Conservation (phyloP, 306 rosid genomes). For the Calophaca sinica region DNA sequence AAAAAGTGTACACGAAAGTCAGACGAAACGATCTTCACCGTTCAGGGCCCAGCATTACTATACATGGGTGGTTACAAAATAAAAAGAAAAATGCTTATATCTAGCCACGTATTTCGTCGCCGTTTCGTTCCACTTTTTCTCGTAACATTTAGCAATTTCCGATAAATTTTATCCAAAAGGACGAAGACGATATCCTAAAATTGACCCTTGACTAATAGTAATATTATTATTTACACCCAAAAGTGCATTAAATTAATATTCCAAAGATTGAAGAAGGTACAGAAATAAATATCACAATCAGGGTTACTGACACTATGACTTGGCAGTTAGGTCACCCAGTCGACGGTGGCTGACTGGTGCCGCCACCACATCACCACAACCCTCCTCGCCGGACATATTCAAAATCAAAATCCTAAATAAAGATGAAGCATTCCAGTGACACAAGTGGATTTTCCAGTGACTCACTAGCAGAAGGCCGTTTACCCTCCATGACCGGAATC, state of each 20-base stretch:
- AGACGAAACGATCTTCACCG: too few relatives aligned
- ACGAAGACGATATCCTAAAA: too few relatives aligned
- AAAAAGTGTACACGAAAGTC: too few relatives aligned
- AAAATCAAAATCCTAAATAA: constrained; percentile 45
- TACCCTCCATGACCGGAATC: constrained; percentile 38
- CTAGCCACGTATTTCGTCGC: too few relatives aligned
- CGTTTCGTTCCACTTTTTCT: too few relatives aligned
- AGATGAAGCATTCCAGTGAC: constrained; percentile 89
- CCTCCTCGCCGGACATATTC: background rate
- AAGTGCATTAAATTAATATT: background rate
- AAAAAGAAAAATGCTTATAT: too few relatives aligned
- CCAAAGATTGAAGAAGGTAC: background rate
- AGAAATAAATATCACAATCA: background rate
- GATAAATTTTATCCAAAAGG: too few relatives aligned
- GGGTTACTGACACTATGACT: background rate
- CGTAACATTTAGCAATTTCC: too few relatives aligned
- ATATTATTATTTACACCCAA: constrained; percentile 32
- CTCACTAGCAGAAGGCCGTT: constrained; percentile 49
- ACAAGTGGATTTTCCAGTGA: constrained; percentile 83
- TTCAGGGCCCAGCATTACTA: too few relatives aligned
- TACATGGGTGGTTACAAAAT: too few relatives aligned
- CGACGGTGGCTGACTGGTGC: constrained; percentile 37
- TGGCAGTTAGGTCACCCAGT: constrained; percentile 13
- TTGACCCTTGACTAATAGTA: too few relatives aligned
- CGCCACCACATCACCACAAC: constrained; percentile 7